Base-by-base conservation (phyloP, 257 asterid species). In the Solanum megistacrolobum region DNA sequence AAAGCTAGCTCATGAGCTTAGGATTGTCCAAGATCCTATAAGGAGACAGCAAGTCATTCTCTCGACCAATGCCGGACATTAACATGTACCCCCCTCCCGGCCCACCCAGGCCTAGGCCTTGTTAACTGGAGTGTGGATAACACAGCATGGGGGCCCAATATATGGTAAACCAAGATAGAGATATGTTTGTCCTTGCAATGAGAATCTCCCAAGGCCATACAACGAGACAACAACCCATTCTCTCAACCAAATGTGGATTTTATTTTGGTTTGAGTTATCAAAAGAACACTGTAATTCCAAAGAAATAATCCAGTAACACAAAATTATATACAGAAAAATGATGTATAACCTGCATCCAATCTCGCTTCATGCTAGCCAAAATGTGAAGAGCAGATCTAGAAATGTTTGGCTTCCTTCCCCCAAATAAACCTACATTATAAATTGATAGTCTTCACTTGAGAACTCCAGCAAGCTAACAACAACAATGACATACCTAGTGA, bases 301-400 rank as follows among this genome's bases (percentile, higher is more conserved):
- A 43, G 62, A 46, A 79, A 8, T 81, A 81, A 73, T 87, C 81
- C 66, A 65, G 79, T 36, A 86, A 48, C 83, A 75, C 38, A 52
- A 79, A 79, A 78, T 39, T 35, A 75, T 43, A 46, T 23, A 41
- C 72, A 86, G 73, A 73, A 18, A 55, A 73, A 48, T 46, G 74
- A 86, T 86, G 46, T 60, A 58, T 74, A 69, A 94, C 99, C 99
- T 95, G 98, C 95, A 97, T 95, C 98, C 91, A 97, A 87, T 95
- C 99, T 89, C 96, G 92, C 92, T 96, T 96, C 99, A 96, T 96
- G 94, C 98, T 90, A 39, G 91, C 93, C 82, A 92, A 87, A 90
- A 92, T 92, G 55, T 79, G 90, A 48, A 89, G 87, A 71, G 92
- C 91, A n/a, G 92, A 88, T 76, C 71, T 88, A 74, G 90, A 78